Evolutionary conservation across 208 protist genomes (phyloP).

Genomic region (Borovskyia barvae): DNA sequence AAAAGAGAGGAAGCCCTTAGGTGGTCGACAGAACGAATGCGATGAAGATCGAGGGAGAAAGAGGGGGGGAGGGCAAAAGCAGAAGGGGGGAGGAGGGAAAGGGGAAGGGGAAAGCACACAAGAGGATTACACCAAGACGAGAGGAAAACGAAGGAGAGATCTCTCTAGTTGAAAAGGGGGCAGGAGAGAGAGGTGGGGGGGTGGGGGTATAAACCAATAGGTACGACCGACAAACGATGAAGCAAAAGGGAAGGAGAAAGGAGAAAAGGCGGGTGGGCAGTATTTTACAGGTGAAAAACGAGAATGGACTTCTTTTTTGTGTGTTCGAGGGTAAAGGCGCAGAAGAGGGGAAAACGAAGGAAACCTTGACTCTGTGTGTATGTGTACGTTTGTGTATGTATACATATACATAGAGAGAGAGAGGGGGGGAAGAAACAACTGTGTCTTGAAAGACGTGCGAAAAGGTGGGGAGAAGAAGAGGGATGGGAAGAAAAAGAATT

Average conservation of each 20-base stretch:
- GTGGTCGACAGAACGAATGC: neutral
- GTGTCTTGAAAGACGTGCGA: no score
- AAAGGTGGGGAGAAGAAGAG: no score
- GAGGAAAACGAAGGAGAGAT: no score
- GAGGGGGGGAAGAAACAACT: no score
- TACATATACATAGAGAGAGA: conserved; percentile 4
- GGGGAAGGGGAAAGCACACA: conserved; percentile 6
- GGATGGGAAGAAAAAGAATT: no score
- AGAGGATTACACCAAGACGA: no score
- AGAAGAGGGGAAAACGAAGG: neutral
- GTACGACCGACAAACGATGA: conserved; percentile 21
- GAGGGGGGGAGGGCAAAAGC: neutral
- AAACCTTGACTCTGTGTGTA: conserved; percentile 1
- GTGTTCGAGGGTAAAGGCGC: neutral
- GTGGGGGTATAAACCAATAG: conserved; percentile 7
- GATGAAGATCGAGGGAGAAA: neutral
- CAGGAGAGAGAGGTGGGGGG: neutral
- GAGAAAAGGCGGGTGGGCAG: neutral
- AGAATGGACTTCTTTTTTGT: no score
- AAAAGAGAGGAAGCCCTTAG: neutral
- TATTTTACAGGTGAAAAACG: neutral
- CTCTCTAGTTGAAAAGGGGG: no score
- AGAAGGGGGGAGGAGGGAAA: conserved; percentile 1
- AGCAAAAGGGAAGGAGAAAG: conserved; percentile 13
- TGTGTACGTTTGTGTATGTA: conserved; percentile 3